Evolutionary conservation across 1,284 basidiomycete species (phyloP).

Genomic region (Ceratobasidium sp.): DNA sequence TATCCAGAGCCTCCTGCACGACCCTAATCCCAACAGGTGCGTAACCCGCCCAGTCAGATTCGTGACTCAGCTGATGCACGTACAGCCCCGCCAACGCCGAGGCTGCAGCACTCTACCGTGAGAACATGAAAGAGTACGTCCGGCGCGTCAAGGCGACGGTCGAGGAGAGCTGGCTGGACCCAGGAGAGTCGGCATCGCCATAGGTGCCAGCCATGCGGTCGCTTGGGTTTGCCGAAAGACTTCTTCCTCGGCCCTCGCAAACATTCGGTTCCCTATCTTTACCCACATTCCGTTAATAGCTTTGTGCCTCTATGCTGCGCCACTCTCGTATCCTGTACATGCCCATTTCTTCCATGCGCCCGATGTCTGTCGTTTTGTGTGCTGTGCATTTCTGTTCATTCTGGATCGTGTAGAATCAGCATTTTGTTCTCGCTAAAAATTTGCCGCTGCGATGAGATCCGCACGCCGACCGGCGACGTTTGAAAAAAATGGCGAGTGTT

Average conservation of each 20-base stretch:
- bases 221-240: conserved; percentile 1
- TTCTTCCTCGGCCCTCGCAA: not conserved
- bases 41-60: conserved; percentile 47
- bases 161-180: conserved; percentile 88
- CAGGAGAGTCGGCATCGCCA: conserved; percentile 31
- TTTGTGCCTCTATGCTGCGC: not conserved
- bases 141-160: conserved; percentile 90
- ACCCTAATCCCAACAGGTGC: conserved; percentile 91
- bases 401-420: conserved; percentile 35
- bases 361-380: conserved; percentile 40
- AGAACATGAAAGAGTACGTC: conserved; percentile 99
- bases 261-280: not conserved
- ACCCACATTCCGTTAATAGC: conserved; percentile 19
- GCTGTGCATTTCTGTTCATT: conserved; percentile 6
- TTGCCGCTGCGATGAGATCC: no score
- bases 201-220: not conserved
- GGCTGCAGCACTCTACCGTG: conserved; percentile 93
- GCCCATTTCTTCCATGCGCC: conserved; percentile 9
- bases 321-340: conserved; percentile 11
- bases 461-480: no score
- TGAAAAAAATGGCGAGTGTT: not conserved
- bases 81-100: conserved; percentile 95
- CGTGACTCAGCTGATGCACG: conserved; percentile 38
- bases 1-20: conserved; percentile 94
- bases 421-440: not conserved